phyloP scores from a whole-genome alignment of 2,329 filamentous ascomycete genomes.

The Paraconiothyrium sp. region DNA sequence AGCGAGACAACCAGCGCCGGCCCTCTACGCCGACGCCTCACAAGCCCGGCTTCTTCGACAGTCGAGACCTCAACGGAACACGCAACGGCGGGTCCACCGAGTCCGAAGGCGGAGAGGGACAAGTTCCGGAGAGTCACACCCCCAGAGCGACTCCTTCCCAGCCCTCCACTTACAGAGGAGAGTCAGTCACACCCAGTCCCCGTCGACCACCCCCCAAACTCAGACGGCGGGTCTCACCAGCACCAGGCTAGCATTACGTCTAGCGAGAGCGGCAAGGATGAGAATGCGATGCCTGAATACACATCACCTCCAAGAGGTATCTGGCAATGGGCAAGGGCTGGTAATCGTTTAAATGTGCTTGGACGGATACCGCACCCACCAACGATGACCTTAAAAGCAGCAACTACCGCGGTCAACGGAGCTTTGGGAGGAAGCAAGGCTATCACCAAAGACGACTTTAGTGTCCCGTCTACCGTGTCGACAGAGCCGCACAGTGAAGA shows the following conservation, averaged over 20 bases:
- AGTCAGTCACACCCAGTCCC: constrained; percentile 37
- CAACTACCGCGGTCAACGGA: constrained; percentile 25
- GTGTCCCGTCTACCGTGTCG: constrained; percentile 37
- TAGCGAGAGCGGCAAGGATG: constrained; percentile 16
- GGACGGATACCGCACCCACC: constrained; percentile 39
- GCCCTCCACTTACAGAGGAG: constrained; percentile 19
- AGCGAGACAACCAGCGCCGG: constrained; percentile 35
- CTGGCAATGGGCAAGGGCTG: constrained; percentile 47
- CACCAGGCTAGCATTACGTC: constrained; percentile 27
- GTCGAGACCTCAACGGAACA: constrained; percentile 45
- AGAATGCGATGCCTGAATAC: constrained; percentile 14
- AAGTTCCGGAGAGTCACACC: constrained; percentile 37
- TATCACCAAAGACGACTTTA: constrained; percentile 40
- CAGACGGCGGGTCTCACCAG: constrained; percentile 39
- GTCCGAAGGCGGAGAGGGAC: constrained; percentile 37
- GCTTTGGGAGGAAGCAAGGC: constrained; percentile 22
- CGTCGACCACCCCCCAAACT: constrained; percentile 48
- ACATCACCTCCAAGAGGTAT: constrained; percentile 39
- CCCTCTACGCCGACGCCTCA: constrained; percentile 49
- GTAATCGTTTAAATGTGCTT: constrained; percentile 40
- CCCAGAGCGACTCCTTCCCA: constrained; percentile 31
- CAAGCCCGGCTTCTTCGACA: constrained; percentile 47
- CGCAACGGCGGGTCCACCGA: constrained; percentile 38
- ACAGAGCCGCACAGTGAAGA: constrained; percentile 32
- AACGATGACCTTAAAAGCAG: constrained; percentile 25